These are phyloP conservation scores for Sporormia fimetaria DNA, from an alignment of 495 filamentous ascomycete species.

Conservation along the genomic window DNA sequence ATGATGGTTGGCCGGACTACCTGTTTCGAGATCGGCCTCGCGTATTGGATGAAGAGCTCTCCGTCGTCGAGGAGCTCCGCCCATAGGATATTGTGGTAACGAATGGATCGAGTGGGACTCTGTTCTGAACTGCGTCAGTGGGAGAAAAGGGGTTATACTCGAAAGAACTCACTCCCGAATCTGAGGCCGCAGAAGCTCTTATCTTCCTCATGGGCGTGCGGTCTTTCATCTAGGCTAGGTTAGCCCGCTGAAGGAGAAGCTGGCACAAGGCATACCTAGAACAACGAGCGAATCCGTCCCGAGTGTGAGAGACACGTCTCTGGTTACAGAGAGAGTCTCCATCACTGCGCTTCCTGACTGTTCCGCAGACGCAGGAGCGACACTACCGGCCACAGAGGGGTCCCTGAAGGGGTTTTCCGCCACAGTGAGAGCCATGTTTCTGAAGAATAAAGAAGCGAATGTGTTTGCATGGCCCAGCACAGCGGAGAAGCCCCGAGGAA, in stretches of 20 bases:
- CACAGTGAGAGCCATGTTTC: slow-evolving; percentile 19
- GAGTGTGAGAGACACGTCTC: slow-evolving; percentile 50
- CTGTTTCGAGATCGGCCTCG: slow-evolving; percentile 42
- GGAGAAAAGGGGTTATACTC: neutral
- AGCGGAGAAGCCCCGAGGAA: neutral
- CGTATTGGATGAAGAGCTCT: slow-evolving; percentile 67
- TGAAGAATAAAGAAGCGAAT: slow-evolving; percentile 4
- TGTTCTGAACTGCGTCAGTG: slow-evolving; percentile 16
- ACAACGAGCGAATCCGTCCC: slow-evolving; percentile 54
- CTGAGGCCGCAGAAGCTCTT: slow-evolving; percentile 40
- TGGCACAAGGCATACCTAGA: slow-evolving; percentile 38
- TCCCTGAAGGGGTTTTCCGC: slow-evolving; percentile 35
- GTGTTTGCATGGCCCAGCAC: slow-evolving; percentile 5
- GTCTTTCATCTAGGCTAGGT: slow-evolving; percentile 37
- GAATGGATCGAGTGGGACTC: slow-evolving; percentile 42
- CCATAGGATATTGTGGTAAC: slow-evolving; percentile 78
- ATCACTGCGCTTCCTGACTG: slow-evolving; percentile 30
- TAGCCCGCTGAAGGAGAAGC: slow-evolving; percentile 6
- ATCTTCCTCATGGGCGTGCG: slow-evolving; percentile 31
- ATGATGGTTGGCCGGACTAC: slow-evolving; percentile 47
- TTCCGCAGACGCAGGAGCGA: slow-evolving; percentile 21
- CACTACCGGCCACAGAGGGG: slow-evolving; percentile 27
- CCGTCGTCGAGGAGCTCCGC: slow-evolving; percentile 48
- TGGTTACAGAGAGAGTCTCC: slow-evolving; percentile 42
- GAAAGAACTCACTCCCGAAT: slow-evolving; percentile 30